A percentile compares a stretch with the other conserved stretches of the same genome.
Conservation (phyloP, 495 filamentous ascomycete genomes). For the Penicillium subrubescens region DNA sequence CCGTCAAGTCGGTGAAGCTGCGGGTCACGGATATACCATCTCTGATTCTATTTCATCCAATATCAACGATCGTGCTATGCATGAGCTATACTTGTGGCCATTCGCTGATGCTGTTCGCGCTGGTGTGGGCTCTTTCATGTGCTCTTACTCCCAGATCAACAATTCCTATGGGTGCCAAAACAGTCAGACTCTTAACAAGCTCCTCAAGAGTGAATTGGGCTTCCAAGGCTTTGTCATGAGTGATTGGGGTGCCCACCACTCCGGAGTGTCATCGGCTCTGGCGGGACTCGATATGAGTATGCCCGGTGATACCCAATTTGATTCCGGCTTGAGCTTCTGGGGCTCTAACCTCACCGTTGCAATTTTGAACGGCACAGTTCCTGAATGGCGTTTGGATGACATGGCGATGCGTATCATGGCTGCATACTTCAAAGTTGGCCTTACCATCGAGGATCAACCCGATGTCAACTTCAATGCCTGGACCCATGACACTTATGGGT, state of each 20-base stretch:
- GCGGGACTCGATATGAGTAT: slow-evolving; percentile 64
- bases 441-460: not conserved
- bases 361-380: slow-evolving; percentile 4
- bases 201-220: slow-evolving; percentile 67
- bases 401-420: slow-evolving; percentile 13
- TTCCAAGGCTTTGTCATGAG: slow-evolving; percentile 68
- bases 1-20: slow-evolving; percentile 1
- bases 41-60: slow-evolving; percentile 41
- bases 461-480: slow-evolving; percentile 5
- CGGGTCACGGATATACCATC: slow-evolving; percentile 4
- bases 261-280: slow-evolving; percentile 53
- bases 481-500: not conserved
- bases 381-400: slow-evolving; percentile 7
- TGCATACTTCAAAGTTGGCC: slow-evolving; percentile 7
- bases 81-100: slow-evolving; percentile 82
- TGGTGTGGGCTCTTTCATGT: slow-evolving; percentile 65
- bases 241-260: slow-evolving; percentile 64
- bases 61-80: slow-evolving; percentile 70
- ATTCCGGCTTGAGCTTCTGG: slow-evolving; percentile 6
- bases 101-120: slow-evolving; percentile 68
- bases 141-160: slow-evolving; percentile 70
- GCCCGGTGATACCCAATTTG: slow-evolving; percentile 41
- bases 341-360: slow-evolving; percentile 6
- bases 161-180: slow-evolving; percentile 68
- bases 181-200: slow-evolving; percentile 58